These are phyloP conservation scores for Buddleja alternifolia DNA, from an alignment of 257 asterid species.

Conservation along the genomic window DNA sequence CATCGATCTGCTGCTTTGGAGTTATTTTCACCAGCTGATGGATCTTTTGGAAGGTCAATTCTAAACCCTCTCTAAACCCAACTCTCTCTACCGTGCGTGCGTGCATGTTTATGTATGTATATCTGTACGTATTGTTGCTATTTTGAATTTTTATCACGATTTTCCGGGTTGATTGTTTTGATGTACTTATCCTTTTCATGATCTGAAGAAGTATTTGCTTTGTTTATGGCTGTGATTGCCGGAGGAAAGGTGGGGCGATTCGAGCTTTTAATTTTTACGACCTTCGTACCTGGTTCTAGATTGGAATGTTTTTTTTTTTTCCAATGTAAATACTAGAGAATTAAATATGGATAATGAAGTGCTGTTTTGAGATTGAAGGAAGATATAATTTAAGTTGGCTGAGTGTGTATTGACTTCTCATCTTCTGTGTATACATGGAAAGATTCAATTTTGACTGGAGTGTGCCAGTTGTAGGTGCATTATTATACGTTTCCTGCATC, in stretches of 20 bases:
- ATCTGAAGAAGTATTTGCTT: background rate
- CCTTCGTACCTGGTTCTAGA: constrained; percentile 14
- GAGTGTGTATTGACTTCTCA: background rate
- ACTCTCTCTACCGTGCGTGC: background rate
- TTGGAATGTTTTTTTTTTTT: constrained; percentile 30
- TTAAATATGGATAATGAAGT: constrained; percentile 20
- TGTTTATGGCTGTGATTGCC: constrained; percentile 4
- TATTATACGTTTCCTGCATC: constrained; percentile 1
- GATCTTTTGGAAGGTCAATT: constrained; percentile 70
- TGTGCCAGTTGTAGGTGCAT: background rate
- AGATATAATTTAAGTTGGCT: background rate
- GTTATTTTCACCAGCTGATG: constrained; percentile 54
- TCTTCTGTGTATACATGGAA: background rate
- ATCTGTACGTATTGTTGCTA: background rate
- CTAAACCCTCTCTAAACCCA: constrained; percentile 51
- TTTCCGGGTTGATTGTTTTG: constrained; percentile 16
- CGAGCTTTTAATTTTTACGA: constrained; percentile 2
- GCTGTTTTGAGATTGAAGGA: background rate
- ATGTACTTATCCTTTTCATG: background rate
- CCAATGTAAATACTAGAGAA: background rate
- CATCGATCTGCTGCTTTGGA: constrained; percentile 93
- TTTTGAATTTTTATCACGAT: background rate
- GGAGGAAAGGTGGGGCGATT: constrained; percentile 1
- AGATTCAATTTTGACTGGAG: background rate
- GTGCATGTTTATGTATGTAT: constrained; percentile 2